A percentile compares a stretch with the other conserved stretches of the same genome.
These are phyloP conservation scores for Triticum dicoccoides DNA, from an alignment of 176 grass and related monocot genomes.

Conservation along the genomic window DNA sequence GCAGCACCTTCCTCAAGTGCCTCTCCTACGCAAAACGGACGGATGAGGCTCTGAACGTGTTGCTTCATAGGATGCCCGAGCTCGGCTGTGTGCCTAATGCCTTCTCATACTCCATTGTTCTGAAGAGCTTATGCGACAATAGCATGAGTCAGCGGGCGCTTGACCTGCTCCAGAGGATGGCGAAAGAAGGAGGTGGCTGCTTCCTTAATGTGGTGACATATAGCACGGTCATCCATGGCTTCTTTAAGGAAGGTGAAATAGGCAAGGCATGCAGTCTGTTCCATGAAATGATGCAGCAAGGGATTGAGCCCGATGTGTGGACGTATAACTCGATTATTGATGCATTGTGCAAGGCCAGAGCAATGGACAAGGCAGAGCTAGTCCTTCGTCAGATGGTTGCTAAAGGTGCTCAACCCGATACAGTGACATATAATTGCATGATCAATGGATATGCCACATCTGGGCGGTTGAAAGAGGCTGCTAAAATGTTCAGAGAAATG, in stretches of 20 bases:
- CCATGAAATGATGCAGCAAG: neutral
- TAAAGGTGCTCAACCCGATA: neutral
- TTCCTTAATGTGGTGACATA: accelerated
- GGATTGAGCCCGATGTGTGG: accelerated
- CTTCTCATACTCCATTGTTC: neutral
- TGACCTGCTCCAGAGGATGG: neutral
- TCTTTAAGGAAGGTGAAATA: neutral
- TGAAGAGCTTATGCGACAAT: neutral
- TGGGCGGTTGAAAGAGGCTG: neutral
- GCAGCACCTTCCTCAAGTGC: neutral
- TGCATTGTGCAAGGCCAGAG: neutral
- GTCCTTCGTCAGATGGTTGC: neutral
- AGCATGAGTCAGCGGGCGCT: neutral
- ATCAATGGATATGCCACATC: neutral
- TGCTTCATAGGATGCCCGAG: neutral
- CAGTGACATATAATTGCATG: neutral
- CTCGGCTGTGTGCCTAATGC: neutral
- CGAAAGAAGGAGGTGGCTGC: neutral
- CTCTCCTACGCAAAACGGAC: neutral
- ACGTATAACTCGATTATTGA: neutral
- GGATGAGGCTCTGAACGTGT: neutral
- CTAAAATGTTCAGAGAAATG: neutral
- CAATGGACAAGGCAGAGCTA: neutral
- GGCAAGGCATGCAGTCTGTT: neutral
- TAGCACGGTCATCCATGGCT: neutral